Base-by-base conservation (phyloP, 2,329 filamentous ascomycete genomes). In the Blastomyces emzantsi region DNA sequence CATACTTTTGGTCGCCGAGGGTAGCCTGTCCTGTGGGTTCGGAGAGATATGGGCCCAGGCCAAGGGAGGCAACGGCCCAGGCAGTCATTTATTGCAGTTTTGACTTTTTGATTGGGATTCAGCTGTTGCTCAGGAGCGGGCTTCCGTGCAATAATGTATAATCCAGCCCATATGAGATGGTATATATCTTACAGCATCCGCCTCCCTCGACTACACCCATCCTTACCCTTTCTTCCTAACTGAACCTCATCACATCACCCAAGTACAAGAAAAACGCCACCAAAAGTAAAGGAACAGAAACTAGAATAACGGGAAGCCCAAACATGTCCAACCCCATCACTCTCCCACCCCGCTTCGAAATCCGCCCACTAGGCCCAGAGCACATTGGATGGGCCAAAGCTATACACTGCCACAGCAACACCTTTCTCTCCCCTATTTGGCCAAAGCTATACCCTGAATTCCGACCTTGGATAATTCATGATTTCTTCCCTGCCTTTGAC, bases 381-480 rank as follows among this genome's bases (percentile, higher is more conserved):
- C 51, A 68, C 28, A 33, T 66, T 41, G 62, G 59, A 7, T 65
- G 62, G 56, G 66, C 49, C n/a, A 51, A 19, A 25, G 60, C 68
- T 2, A 60, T 69, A n/a, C 56, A 66, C 36, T 13, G 62, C 7
- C 67, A 69, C 51, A 66, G 65, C 49, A 69, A 68, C 43, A 17
- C 63, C 28, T 69, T 67, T 62, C 36, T 64, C 60, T 69, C 68
- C 19, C 65, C 68, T 1, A 41, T 69, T 17, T 69, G 68, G 68
- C 33, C 66, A 22, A 58, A 64, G 2, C 39, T 56, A 19, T 64
- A 69, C 57, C 63, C 67, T 15, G 62, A 67, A 6, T 8, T 15
- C 25, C 22, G 3, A 25, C 9, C 47, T 13, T 51, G 9, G n/a
- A 0, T 3, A 22, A 4, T 51, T 2, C 9, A 51, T 22, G 47